These are phyloP conservation scores for Eimeria mitis DNA, from an alignment of 169 alveolate genomes.

Conservation along the genomic window DNA sequence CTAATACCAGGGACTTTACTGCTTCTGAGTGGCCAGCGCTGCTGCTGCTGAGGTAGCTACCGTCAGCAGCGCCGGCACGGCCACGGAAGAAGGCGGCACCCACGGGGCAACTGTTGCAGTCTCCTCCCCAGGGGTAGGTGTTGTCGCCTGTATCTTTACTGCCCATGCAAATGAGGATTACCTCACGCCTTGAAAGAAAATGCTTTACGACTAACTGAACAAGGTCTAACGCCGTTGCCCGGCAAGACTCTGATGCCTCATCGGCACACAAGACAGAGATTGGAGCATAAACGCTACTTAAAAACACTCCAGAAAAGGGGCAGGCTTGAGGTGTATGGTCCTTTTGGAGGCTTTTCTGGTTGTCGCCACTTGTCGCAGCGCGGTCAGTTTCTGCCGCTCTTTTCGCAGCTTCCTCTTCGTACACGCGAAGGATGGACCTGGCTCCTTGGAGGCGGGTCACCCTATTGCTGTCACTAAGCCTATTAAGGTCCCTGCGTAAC, in stretches of 20 bases:
- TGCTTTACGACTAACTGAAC: constrained; percentile 43
- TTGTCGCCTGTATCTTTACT: not conserved
- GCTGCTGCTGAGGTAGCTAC: not conserved
- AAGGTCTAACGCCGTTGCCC: constrained; percentile 43
- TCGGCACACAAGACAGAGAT: constrained; percentile 44
- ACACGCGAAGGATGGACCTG: constrained; percentile 29
- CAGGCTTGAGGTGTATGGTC: not conserved
- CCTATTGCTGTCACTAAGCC: constrained; percentile 47
- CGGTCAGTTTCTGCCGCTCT: not conserved
- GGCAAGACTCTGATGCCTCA: constrained; percentile 47
- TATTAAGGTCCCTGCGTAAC: constrained; percentile 16
- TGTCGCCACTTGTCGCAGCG: not conserved
- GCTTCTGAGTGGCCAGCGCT: constrained; percentile 16
- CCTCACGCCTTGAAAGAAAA: constrained; percentile 50
- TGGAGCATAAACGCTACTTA: constrained; percentile 35
- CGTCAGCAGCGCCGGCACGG: not conserved
- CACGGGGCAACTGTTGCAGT: not conserved
- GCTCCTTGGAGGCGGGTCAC: constrained; percentile 31
- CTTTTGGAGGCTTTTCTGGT: not conserved
- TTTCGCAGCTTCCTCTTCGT: constrained; percentile 34
- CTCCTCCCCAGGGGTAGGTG: not conserved
- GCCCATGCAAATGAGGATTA: constrained; percentile 31
- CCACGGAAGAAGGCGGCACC: not conserved
- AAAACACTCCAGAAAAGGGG: constrained; percentile 7
- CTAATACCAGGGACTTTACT: not conserved